Percentiles rank a stretch among this genome's conserved stretches.
Conservation (phyloP, 1,284 basidiomycete species). For the Hortiboletus rubellus region DNA sequence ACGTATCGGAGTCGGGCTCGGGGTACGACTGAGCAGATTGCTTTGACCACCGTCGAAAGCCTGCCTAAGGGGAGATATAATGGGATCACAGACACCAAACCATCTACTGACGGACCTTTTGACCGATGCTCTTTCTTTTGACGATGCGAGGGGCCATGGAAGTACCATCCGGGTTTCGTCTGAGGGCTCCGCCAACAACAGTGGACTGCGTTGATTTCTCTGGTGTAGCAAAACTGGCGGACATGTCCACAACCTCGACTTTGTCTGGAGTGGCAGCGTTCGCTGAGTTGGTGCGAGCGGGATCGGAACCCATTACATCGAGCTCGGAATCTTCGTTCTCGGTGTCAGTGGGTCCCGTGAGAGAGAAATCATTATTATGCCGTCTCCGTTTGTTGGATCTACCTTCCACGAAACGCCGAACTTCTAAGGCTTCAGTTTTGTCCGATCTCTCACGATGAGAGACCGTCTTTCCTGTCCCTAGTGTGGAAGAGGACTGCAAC, state of each 20-base stretch:
- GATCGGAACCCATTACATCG: slow-evolving; percentile 26
- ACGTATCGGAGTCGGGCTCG: slow-evolving; percentile 52
- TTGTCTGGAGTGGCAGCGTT: not conserved
- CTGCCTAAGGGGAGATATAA: slow-evolving; percentile 26
- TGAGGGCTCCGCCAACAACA: slow-evolving; percentile 58
- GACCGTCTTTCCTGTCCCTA: slow-evolving; percentile 66
- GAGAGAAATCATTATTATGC: slow-evolving; percentile 37
- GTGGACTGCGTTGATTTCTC: slow-evolving; percentile 15
- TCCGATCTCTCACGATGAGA: slow-evolving; percentile 63
- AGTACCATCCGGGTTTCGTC: slow-evolving; percentile 59
- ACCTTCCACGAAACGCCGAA: slow-evolving; percentile 54
- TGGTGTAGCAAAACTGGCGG: slow-evolving; percentile 8
- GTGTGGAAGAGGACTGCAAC: slow-evolving; percentile 74
- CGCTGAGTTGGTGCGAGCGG: not conserved
- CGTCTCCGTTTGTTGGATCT: slow-evolving; percentile 48
- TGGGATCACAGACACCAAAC: slow-evolving; percentile 3
- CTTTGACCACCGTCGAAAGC: slow-evolving; percentile 45
- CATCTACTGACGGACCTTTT: slow-evolving; percentile 40
- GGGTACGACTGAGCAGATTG: slow-evolving; percentile 17
- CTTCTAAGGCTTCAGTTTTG: slow-evolving; percentile 58
- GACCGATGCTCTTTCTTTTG: slow-evolving; percentile 39
- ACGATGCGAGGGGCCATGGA: slow-evolving; percentile 48
- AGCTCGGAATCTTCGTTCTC: slow-evolving; percentile 34
- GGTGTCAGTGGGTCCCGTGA: slow-evolving; percentile 33
- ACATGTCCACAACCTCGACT: slow-evolving; percentile 22